These are phyloP conservation scores for Oryza glumipatula DNA, from an alignment of 176 grass and related monocot species.

Conservation along the genomic window DNA sequence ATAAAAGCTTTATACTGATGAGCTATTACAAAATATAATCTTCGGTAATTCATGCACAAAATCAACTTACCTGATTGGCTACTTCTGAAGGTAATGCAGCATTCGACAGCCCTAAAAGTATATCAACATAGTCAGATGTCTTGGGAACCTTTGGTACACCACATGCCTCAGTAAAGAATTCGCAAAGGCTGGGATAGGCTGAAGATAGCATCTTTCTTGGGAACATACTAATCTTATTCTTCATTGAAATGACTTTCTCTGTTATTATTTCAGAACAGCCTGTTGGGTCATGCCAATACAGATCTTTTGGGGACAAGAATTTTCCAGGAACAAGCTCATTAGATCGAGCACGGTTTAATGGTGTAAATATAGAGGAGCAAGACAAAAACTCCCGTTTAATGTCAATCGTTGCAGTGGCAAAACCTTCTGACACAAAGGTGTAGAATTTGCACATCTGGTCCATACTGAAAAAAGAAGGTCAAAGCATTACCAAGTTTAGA, in stretches of 20 bases:
- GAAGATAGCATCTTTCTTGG: slow-evolving; percentile 63
- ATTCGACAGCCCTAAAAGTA: slow-evolving; percentile 69
- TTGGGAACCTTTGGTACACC: slow-evolving; percentile 69
- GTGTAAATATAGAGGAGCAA: slow-evolving; percentile 74
- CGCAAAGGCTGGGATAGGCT: slow-evolving; percentile 74
- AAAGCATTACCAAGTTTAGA: slow-evolving; percentile 32
- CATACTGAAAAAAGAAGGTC: slow-evolving; percentile 61
- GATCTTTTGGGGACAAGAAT: slow-evolving; percentile 66
- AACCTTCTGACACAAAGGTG: slow-evolving; percentile 70
- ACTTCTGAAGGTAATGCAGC: slow-evolving; percentile 67
- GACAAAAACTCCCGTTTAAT: slow-evolving; percentile 68
- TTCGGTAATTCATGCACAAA: slow-evolving; percentile 34
- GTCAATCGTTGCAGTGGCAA: slow-evolving; percentile 59
- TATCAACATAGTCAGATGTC: slow-evolving; percentile 66
- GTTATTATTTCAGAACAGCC: slow-evolving; percentile 70
- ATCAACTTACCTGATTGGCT: slow-evolving; percentile 67
- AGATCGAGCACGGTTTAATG: slow-evolving; percentile 48
- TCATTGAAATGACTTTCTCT: slow-evolving; percentile 51
- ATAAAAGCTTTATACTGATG: no score
- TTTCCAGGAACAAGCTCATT: slow-evolving; percentile 52
- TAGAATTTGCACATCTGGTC: slow-evolving; percentile 90
- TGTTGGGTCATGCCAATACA: slow-evolving; percentile 90
- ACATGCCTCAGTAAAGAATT: slow-evolving; percentile 78
- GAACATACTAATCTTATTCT: slow-evolving; percentile 42
- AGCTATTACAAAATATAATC: neutral